These are phyloP conservation scores for Chaetomium olivaceum DNA, from an alignment of 2,329 filamentous ascomycete species.

Conservation along the genomic window DNA sequence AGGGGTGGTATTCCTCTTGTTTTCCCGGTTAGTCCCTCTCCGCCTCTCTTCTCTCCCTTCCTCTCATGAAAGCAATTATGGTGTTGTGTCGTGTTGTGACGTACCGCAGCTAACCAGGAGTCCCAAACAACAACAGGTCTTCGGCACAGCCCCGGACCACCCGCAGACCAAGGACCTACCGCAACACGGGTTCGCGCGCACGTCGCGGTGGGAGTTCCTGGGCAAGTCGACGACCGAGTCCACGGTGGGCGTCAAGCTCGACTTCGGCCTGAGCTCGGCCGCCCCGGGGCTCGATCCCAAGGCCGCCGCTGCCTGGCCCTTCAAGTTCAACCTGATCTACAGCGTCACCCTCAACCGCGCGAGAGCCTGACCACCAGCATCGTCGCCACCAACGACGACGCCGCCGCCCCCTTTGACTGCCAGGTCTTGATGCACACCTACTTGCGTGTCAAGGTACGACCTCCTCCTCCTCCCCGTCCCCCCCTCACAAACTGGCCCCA, in stretches of 20 bases:
- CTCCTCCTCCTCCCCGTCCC: background rate
- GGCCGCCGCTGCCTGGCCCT: conserved; percentile 74
- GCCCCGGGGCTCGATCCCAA: conserved; percentile 68
- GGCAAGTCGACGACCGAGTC: conserved; percentile 78
- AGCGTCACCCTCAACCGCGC: conserved; percentile 79
- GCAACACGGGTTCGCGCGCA: conserved; percentile 94
- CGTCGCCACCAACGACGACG: conserved; percentile 85
- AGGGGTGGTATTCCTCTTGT: conserved; percentile 90
- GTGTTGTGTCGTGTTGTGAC: background rate
- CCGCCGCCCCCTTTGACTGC: conserved; percentile 78
- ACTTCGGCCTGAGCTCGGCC: conserved; percentile 76
- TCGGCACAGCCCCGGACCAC: conserved; percentile 73
- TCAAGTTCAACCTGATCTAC: conserved; percentile 88
- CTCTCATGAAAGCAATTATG: background rate
- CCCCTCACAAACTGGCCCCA: background rate
- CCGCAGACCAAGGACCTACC: conserved; percentile 77
- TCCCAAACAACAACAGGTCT: conserved; percentile 59
- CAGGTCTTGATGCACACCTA: conserved; percentile 93
- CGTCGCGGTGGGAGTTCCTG: conserved; percentile 87
- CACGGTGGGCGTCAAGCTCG: conserved; percentile 71
- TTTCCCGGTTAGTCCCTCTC: conserved; percentile 67
- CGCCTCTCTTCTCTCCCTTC: too few relatives aligned
- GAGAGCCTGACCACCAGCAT: conserved; percentile 77
- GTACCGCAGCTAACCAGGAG: background rate
- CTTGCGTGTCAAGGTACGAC: conserved; percentile 72